Evolutionary conservation across 2,329 filamentous ascomycete genomes (phyloP), one percentile per base, ranked within the genome.

Genomic region (Stemphylium lycopersici): DNA sequence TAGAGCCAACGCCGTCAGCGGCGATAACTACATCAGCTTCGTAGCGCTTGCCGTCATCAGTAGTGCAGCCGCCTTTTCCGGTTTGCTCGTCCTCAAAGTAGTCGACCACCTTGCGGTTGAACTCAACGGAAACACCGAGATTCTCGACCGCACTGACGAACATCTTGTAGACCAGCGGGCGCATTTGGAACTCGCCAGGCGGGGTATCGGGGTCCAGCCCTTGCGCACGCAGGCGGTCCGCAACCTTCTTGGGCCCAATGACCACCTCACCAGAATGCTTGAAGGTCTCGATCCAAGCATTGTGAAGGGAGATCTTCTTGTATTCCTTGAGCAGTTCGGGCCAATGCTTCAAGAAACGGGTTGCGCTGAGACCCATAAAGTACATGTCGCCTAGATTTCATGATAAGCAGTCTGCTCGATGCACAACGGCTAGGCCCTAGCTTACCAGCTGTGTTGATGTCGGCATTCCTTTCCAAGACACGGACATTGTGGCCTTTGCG

Each of bases 351-450:
- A 84, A 78, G 71, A 83, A 83, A 33, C 76, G 77, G 39, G 80
- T 84, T 18, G 82, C 82, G 41, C 80, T 82, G 18, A 84, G 76
- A 8, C 82, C 81, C 79, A 85, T 84, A 67, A 84, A 84, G 71
- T 83, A 84, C 80, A 84, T 84, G 69, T 85, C 83, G 48, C 83
- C 83, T 81, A 48, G 15, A n/a, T 26, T 13, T 33, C 36, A 13
- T 24, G 13, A 43, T 62, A n/a, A 62, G 56, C 39, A 52, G 20
- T 41, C 20, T 11, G n/a, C 31, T 16, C 22, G 16, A 24, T 12
- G n/a, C 22, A 39, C 20, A 33, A 26, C 24, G 41, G 32, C 5
- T 26, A 52, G 8, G 34, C 24, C 6, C 37, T 73, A 13, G 42
- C 75, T 61, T 66, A 82, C 81, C 81, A 49, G 79, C 77, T 11